Base-by-base conservation (phyloP, 2,329 filamentous ascomycete genomes). In the Paecilomyces sp. region DNA sequence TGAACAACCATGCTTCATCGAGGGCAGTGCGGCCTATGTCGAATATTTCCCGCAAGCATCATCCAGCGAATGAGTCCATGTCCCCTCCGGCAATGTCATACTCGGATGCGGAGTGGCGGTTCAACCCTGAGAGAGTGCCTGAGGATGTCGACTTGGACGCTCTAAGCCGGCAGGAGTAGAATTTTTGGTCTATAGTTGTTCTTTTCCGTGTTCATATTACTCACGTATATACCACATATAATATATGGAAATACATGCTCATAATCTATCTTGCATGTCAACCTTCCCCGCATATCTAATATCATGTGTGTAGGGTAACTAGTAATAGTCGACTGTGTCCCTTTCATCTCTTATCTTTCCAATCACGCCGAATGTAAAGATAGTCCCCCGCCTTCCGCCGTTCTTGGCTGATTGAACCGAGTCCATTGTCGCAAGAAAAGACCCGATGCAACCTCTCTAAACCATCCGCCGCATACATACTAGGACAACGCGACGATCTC, bases 101-200 rank as follows among this genome's bases (percentile, higher is more conserved):
- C 33, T 53, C 58, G 18, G 55, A 62, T 30, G 36, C 60, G 34
- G 60, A 60, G 55, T 58, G 60, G 56, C 24, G 55, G 52, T 33
- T 60, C 31, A 56, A 62, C 47, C 53, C 60, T n/a, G 59, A 57
- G 33, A 60, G 57, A 41, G 58, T 30, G 13, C 56, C 58, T 25
- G 58, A 58, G 22, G 58, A 62, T 56, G 54, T 60, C 34, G 60
- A 62, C 52, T 41, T 61, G 13, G 60, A 60, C 15, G 57, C 41
- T 30, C 18, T 53, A 53, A 15, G 51, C 22, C 51, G 28, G 5
- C 51, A 47, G 41, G 41, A 47, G 41, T 47, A 47, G 41, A 9
- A 11, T 9, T 18, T 8, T 47, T 47, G n/a, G 41, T 9, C 18
- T 22, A 22, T 47, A 6, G 5, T 18, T 18, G 7, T n/a, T 47